Conservation (phyloP, 495 filamentous ascomycete genomes). For the Tuber microsphaerosporum region DNA sequence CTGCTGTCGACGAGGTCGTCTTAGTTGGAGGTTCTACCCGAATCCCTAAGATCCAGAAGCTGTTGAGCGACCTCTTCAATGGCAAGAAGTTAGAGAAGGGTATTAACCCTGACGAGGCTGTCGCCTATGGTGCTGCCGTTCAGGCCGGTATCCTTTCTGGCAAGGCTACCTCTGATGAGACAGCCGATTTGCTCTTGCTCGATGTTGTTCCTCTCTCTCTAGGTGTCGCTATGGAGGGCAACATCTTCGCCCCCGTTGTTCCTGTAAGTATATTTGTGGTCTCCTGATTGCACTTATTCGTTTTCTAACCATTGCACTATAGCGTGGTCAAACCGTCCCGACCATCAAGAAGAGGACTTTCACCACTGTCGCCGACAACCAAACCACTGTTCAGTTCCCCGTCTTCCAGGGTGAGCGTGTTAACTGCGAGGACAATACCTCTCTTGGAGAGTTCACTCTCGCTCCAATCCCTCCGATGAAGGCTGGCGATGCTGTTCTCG, state of each 20-base stretch:
- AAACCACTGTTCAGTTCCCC: constrained; percentile 95
- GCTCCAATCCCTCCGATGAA: constrained; percentile 96
- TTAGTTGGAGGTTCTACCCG: constrained; percentile 97
- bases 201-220: constrained; percentile 96
- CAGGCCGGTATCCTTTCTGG: constrained; percentile 97
- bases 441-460: constrained; percentile 95
- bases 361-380: constrained; percentile 94
- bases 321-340: constrained; percentile 82
- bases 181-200: constrained; percentile 88
- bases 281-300: neutral
- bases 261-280: constrained; percentile 16
- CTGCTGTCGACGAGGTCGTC: constrained; percentile 91
- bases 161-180: constrained; percentile 91
- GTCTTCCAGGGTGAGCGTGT: constrained; percentile 98
- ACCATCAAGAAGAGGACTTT: constrained; percentile 93
- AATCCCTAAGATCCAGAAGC: constrained; percentile 98
- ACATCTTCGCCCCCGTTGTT: constrained; percentile 98
- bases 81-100: constrained; percentile 99
- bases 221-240: constrained; percentile 99
- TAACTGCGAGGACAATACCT: constrained; percentile 99
- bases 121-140: constrained; percentile 97
- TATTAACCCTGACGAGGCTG: constrained; percentile 99
- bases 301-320: constrained; percentile 23
- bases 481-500: constrained; percentile 93
- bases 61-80: constrained; percentile 96